Evolutionary conservation across 2,329 filamentous ascomycete genomes (phyloP).

Genomic region (Plectosphaerella plurivora): DNA sequence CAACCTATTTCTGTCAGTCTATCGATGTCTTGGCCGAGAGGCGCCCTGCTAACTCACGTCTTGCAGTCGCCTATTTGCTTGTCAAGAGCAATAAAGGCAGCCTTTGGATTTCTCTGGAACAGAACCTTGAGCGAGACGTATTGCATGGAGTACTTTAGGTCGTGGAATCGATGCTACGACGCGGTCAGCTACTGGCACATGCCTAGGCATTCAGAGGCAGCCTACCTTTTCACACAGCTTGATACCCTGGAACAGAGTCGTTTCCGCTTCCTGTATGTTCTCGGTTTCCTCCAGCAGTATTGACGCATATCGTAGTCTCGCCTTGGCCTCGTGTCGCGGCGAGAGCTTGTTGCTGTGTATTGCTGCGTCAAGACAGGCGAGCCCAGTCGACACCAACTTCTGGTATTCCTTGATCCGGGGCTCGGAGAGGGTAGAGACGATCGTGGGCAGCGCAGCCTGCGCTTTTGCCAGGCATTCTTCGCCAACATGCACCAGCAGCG

Average conservation of each 20-base stretch:
- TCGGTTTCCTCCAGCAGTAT: constrained; percentile 72
- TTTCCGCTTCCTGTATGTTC: constrained; percentile 70
- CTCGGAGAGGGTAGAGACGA: constrained; percentile 46
- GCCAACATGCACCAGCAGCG: constrained; percentile 65
- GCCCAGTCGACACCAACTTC: constrained; percentile 65
- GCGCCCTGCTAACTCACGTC: constrained; percentile 41
- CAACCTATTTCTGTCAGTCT: constrained; percentile 32
- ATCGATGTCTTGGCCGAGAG: not conserved
- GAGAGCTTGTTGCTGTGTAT: constrained; percentile 56
- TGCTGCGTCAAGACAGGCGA: constrained; percentile 68
- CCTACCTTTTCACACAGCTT: constrained; percentile 61
- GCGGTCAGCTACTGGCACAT: constrained; percentile 8
- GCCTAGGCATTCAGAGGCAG: constrained; percentile 1
- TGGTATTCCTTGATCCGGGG: constrained; percentile 61
- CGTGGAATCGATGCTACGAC: constrained; percentile 48
- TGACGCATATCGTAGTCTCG: constrained; percentile 67
- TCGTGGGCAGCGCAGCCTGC: constrained; percentile 44
- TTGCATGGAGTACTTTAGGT: constrained; percentile 74
- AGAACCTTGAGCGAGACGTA: constrained; percentile 67
- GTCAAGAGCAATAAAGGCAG: constrained; percentile 68
- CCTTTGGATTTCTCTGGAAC: constrained; percentile 67
- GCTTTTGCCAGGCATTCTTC: constrained; percentile 73
- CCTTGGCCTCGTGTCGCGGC: constrained; percentile 63
- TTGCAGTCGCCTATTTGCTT: constrained; percentile 64
- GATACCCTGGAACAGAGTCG: constrained; percentile 66